Base-by-base conservation (phyloP, 2,329 filamentous ascomycete genomes). In the Aspergillus neoniger region DNA sequence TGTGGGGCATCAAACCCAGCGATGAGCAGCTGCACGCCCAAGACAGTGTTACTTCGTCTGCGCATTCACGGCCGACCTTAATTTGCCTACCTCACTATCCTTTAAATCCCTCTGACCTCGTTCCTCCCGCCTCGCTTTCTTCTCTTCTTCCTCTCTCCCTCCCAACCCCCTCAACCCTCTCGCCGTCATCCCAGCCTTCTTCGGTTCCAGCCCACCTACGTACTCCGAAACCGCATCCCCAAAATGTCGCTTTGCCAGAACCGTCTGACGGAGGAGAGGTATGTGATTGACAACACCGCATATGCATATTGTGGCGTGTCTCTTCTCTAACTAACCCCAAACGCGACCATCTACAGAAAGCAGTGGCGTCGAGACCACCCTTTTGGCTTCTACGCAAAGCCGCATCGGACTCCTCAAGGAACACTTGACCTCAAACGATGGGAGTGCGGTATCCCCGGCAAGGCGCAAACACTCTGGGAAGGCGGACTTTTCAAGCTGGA, bases 321-420 rank as follows among this genome's bases (percentile, higher is more conserved):
- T 9, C 14, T 25, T 39, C 7, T 19, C n/a, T 7, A 56, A 47
- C 55, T 58, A 47, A 66, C 63, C 55, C 65, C 60, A 61, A 61
- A 12, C 60, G 47, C 43, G 44, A 49, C 51, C 44, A 17, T 32
- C 2, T 54, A 44, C 69, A 96, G 93, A 65, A 98, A 96, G 81
- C 92, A 96, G 80, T 99, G 95, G 95, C 88, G 95, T 67, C 89
- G 89, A 74, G 94, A 99, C 70, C 95, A 99, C 73, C 96, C 96
- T 0, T 99, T 99, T 73, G 95, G 95, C 63, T 99, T 99, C 81
- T 96, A 91, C 77, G 95, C 95, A 23, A 91, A 93, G 74, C 95
- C 96, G 12, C 82, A 88, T 64, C 90, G 94, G 69, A 93, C 87
- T 64, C 77, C 88, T 17, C 85, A 91, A 67, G 93, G 92, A 58